Base-by-base conservation (phyloP, 1,284 basidiomycete genomes). In the Malassezia furfur region DNA sequence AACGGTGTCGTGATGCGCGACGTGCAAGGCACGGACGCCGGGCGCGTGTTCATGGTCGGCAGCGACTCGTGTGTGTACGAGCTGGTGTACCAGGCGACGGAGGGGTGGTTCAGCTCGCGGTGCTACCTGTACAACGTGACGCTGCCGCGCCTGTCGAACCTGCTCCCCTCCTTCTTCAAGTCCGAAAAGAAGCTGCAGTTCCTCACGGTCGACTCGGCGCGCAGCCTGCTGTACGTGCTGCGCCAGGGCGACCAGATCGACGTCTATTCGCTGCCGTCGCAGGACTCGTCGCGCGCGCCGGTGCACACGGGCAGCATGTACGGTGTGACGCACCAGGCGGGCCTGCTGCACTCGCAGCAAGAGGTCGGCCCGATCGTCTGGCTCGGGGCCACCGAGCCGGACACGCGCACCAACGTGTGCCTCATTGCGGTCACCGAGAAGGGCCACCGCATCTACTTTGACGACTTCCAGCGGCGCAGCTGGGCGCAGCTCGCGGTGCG, bases 31-130 rank as follows among this genome's bases (percentile, higher is more conserved):
- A 90, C 87, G 1, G 74, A 80, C 19, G 82, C 85, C 34, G 94
- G 93, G 22, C 81, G 91, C 49, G 87, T 96, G 64, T 96, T 98
- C 77, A 86, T 91, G 82, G 60, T 81, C 52, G 91, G 91, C 11
- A 80, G 81, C 15, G 90, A 96, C 75, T 88, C 89, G 19, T 85
- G 85, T 70, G 77, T 96, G 39, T 96, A 94, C 75, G 94, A 96
- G 76, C 78, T 98, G 47, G 85, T 88, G 68, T 98, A 98, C 76
- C 87, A 90, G 68, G 84, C 87, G 60, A 85, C 82, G 62, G 87
- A 91, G 70, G 87, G 87, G 1, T 96, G 91, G 91, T 93, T 96
- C 77, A 87, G 84, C 53, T 89, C 88, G 69, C 69, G 78, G 62
- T 69, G 76, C 48, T 84, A 87, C 65, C 78, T 93, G 53, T 80